These are phyloP conservation scores for Solanum pimpinellifolium DNA, from an alignment of 257 asterid genomes.

Conservation along the genomic window DNA sequence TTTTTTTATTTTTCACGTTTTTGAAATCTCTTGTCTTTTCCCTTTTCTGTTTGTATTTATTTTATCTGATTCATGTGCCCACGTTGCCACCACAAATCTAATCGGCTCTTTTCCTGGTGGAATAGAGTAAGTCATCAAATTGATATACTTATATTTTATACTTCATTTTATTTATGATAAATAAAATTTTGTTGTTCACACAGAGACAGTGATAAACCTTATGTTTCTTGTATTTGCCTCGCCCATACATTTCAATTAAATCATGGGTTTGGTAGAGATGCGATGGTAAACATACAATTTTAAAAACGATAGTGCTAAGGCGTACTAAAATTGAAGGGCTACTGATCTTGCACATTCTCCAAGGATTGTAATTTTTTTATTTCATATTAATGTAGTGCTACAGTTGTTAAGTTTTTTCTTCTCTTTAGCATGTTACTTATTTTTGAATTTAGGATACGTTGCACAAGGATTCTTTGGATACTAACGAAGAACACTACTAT, in stretches of 20 bases:
- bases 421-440: background rate
- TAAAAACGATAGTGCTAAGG: too few species aligned
- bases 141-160: background rate
- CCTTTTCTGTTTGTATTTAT: too few species aligned
- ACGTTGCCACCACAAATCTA: slow-evolving; percentile 46
- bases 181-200: background rate
- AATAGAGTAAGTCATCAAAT: slow-evolving; percentile 46
- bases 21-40: too few species aligned
- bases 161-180: background rate
- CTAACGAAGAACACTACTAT: slow-evolving; percentile 77
- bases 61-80: too few species aligned
- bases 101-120: slow-evolving; percentile 96
- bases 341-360: slow-evolving; percentile 95
- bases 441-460: slow-evolving; percentile 43
- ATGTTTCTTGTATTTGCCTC: slow-evolving; percentile 46
- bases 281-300: too few species aligned
- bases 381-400: background rate
- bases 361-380: slow-evolving; percentile 47
- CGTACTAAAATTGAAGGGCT: slow-evolving; percentile 19
- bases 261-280: too few species aligned
- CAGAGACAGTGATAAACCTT: background rate
- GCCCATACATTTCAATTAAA: slow-evolving; percentile 7
- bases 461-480: slow-evolving; percentile 66
- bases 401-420: background rate
- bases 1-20: too few species aligned